Evolutionary conservation across 1,139 yeast species (phyloP).

Genomic region (Pichia sp.): DNA sequence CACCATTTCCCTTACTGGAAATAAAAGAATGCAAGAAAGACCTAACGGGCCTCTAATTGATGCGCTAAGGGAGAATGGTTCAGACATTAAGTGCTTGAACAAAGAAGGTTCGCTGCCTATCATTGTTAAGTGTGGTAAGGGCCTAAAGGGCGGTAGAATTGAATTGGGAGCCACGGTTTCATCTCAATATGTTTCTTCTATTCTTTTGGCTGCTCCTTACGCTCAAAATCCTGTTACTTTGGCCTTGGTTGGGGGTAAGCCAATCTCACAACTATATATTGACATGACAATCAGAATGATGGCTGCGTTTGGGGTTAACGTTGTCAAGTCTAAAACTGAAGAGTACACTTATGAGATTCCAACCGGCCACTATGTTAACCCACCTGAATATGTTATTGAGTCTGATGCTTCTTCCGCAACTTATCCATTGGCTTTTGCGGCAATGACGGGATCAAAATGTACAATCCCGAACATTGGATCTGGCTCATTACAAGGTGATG

Average conservation of each 20-base stretch:
- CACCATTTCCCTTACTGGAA: conserved; percentile 76
- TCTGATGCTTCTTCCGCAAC: conserved; percentile 99
- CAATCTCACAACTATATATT: conserved; percentile 90
- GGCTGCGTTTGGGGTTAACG: conserved; percentile 84
- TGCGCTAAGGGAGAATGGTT: conserved; percentile 79
- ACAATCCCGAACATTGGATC: conserved; percentile 94
- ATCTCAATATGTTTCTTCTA: conserved; percentile 94
- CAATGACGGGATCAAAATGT: conserved; percentile 90
- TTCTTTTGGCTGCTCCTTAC: conserved; percentile 97
- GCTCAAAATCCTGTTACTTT: conserved; percentile 85
- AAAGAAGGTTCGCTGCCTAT: conserved; percentile 83
- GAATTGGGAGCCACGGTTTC: conserved; percentile 95
- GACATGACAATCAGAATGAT: conserved; percentile 98
- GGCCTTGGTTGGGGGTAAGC: conserved; percentile 90
- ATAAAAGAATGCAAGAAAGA: conserved; percentile 94
- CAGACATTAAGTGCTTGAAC: conserved; percentile 66
- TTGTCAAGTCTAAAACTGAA: conserved; percentile 66
- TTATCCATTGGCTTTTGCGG: conserved; percentile 96
- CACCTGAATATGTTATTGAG: conserved; percentile 81
- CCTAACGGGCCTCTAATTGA: conserved; percentile 97
- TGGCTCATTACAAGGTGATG: conserved; percentile 92
- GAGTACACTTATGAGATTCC: conserved; percentile 88
- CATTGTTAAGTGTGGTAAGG: conserved; percentile 61
- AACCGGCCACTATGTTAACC: conserved; percentile 72
- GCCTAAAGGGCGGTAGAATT: conserved; percentile 84